Evolutionary conservation across 192 early-diverging fungal genomes (phyloP).

Genomic region (Pilaira anomala): DNA sequence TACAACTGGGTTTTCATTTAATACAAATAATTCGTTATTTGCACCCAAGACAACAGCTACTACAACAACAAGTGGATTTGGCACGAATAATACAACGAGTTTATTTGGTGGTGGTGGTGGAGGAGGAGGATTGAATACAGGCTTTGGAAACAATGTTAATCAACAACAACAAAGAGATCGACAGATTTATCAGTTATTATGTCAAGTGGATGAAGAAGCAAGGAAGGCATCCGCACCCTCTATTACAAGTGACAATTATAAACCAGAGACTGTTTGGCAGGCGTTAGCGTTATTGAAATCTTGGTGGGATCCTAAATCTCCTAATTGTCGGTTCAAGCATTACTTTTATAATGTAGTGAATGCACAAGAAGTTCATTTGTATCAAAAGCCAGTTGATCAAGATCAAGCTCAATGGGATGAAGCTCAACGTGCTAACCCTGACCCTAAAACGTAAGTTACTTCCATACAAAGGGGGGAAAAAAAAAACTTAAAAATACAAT

Average conservation of each 20-base stretch:
- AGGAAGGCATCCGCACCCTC: conserved; percentile 37
- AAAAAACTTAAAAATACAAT: no score
- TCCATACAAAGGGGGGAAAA: neutral
- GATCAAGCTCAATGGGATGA: conserved; percentile 75
- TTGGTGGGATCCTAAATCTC: conserved; percentile 75
- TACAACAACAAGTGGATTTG: conserved; percentile 1
- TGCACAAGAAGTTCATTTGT: conserved; percentile 74
- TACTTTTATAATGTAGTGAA: conserved; percentile 97
- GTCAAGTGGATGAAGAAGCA: conserved; percentile 37
- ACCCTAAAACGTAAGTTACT: conserved; percentile 72
- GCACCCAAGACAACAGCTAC: neutral
- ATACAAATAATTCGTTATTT: neutral
- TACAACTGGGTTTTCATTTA: neutral
- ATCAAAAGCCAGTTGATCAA: conserved; percentile 67
- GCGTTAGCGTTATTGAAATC: conserved; percentile 65
- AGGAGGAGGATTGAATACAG: neutral
- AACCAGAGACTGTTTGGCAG: conserved; percentile 53
- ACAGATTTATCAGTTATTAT: conserved; percentile 25
- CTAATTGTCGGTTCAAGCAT: conserved; percentile 81
- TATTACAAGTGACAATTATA: conserved; percentile 24
- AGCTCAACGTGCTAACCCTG: conserved; percentile 84
- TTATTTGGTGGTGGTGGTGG: conserved; percentile 19
- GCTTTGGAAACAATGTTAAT: neutral
- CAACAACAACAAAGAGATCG: conserved; percentile 24
- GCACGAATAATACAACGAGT: neutral